Percentiles rank a stretch among this genome's conserved stretches.
These are phyloP conservation scores for Penicillium corylophilum DNA, from an alignment of 2,329 filamentous ascomycete species.

Conservation along the genomic window DNA sequence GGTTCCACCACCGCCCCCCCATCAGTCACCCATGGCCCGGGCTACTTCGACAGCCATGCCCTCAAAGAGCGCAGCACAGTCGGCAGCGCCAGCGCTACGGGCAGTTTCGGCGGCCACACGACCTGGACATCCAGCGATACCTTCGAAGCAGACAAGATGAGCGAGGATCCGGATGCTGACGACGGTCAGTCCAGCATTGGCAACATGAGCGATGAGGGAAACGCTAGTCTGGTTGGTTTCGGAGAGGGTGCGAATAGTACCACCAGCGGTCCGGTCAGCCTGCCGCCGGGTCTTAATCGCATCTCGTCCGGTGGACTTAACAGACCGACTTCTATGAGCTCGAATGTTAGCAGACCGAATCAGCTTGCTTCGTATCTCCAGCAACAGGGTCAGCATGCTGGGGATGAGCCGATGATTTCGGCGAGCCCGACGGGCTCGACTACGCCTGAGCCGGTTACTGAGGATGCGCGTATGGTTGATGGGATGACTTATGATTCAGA, in stretches of 20 bases:
- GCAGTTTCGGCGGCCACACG: constrained; percentile 65
- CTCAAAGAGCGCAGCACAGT: constrained; percentile 84
- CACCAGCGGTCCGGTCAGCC: constrained; percentile 73
- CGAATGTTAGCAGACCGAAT: constrained; percentile 36
- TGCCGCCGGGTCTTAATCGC: constrained; percentile 50
- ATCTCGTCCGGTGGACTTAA: constrained; percentile 33
- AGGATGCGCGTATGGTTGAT: constrained; percentile 65
- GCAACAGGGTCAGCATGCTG: constrained; percentile 20
- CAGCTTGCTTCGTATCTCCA: constrained; percentile 27
- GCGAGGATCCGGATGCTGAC: constrained; percentile 66
- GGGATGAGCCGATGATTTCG: constrained; percentile 44
- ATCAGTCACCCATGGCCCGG: constrained; percentile 50
- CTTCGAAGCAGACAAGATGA: constrained; percentile 56
- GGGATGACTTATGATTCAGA: constrained; percentile 63
- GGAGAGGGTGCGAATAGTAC: constrained; percentile 88
- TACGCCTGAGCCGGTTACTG: constrained; percentile 41
- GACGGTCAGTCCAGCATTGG: constrained; percentile 65
- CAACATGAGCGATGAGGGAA: constrained; percentile 81
- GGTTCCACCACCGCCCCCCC: constrained; percentile 33
- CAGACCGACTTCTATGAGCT: constrained; percentile 42
- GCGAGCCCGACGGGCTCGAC: constrained; percentile 35
- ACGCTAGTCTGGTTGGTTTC: constrained; percentile 82
- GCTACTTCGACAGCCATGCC: constrained; percentile 76
- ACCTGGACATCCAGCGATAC: constrained; percentile 66
- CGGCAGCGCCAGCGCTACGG: constrained; percentile 81